phyloP scores from a whole-genome alignment of 2,329 filamentous ascomycete species.

The Neopestalotiopsis rosae region DNA sequence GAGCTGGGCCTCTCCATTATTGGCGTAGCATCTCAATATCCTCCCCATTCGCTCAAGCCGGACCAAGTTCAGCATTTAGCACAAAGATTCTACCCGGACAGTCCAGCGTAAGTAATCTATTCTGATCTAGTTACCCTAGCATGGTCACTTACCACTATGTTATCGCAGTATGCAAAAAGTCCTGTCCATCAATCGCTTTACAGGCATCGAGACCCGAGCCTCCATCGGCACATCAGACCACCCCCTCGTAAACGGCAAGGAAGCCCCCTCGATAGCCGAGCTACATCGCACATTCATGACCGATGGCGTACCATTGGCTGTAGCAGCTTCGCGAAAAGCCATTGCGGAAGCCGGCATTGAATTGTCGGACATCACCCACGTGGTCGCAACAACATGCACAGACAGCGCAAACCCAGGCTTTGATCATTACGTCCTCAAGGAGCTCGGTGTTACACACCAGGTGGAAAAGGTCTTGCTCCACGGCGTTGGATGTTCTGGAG shows the following conservation, averaged over 20 bases:
- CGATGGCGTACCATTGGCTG: constrained; percentile 63
- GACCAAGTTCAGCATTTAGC: constrained; percentile 57
- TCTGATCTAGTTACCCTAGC: not conserved
- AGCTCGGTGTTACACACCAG: constrained; percentile 59
- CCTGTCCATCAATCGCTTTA: constrained; percentile 66
- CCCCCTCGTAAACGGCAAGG: constrained; percentile 61
- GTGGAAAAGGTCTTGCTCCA: constrained; percentile 71
- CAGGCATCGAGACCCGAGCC: constrained; percentile 67
- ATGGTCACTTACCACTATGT: constrained; percentile 5
- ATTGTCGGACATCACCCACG: constrained; percentile 63
- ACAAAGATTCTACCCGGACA: constrained; percentile 63
- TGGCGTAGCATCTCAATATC: constrained; percentile 65
- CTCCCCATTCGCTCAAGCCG: constrained; percentile 57
- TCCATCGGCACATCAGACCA: constrained; percentile 67
- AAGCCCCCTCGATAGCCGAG: constrained; percentile 58
- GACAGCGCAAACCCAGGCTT: constrained; percentile 73
- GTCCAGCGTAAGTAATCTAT: constrained; percentile 57
- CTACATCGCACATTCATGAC: constrained; percentile 60
- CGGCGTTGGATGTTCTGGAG: constrained; percentile 70
- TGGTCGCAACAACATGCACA: constrained; percentile 72
- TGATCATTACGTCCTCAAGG: constrained; percentile 67
- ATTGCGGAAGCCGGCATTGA: constrained; percentile 59
- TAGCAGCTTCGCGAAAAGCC: constrained; percentile 60
- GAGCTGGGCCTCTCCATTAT: constrained; percentile 65
- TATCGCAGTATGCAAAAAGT: constrained; percentile 64